Evolutionary conservation across 345 rosid genomes (phyloP).

Genomic region (Salix arbutifolia): DNA sequence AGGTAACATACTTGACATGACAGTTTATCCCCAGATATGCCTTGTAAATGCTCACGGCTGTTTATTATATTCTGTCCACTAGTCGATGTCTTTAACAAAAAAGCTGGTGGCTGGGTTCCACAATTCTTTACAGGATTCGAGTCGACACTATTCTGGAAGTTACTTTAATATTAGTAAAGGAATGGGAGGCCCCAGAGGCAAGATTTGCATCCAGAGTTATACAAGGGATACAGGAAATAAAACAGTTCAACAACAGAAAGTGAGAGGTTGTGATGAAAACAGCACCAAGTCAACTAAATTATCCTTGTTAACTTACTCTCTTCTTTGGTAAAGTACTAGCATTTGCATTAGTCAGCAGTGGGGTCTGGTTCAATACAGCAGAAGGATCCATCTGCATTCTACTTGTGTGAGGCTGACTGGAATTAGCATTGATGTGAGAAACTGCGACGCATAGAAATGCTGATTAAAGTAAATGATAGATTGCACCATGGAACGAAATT

Average conservation of each 20-base stretch:
- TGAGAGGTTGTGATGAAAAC: not conserved
- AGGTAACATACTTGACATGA: slow-evolving; percentile 41
- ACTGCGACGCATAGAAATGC: slow-evolving; percentile 39
- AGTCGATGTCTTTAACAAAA: slow-evolving; percentile 24
- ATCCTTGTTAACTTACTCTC: slow-evolving; percentile 34
- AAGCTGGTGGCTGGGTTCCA: slow-evolving; percentile 21
- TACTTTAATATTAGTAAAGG: not conserved
- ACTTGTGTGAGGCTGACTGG: slow-evolving; percentile 33
- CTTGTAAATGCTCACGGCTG: slow-evolving; percentile 22
- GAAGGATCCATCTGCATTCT: slow-evolving; percentile 32
- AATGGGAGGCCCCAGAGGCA: not conserved
- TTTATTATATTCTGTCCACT: slow-evolving; percentile 34
- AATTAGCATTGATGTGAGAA: slow-evolving; percentile 28
- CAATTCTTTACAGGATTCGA: slow-evolving; percentile 17
- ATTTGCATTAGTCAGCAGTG: slow-evolving; percentile 23
- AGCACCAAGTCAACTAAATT: not conserved
- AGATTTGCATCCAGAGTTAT: not conserved
- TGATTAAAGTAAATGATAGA: slow-evolving; percentile 7
- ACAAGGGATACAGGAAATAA: not conserved
- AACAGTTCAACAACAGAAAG: not conserved
- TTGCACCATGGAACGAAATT: not conserved
- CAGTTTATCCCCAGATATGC: slow-evolving; percentile 32
- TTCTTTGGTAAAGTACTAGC: slow-evolving; percentile 30
- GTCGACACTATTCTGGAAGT: slow-evolving; percentile 24
- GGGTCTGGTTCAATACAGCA: slow-evolving; percentile 29